Conservation (phyloP, 345 rosid species). For the Nasturtium officinale region DNA sequence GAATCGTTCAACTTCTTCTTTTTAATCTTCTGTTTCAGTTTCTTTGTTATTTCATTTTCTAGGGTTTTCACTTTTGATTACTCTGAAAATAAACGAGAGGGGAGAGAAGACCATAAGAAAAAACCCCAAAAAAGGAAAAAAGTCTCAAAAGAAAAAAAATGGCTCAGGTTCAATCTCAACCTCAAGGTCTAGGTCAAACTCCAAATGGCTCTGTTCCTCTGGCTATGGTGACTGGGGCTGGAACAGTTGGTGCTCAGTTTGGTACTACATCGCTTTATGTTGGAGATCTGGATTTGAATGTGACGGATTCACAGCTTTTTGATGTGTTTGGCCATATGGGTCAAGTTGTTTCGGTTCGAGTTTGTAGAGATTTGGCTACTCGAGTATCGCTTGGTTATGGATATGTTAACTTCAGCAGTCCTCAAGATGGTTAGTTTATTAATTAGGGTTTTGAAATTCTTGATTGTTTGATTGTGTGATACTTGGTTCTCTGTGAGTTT, state of each 20-base stretch:
- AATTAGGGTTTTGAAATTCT: slow-evolving; percentile 5
- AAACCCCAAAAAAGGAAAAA: slow-evolving; percentile 24
- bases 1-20: neutral
- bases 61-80: slow-evolving; percentile 37
- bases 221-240: slow-evolving; percentile 13
- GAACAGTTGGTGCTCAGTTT: slow-evolving; percentile 48
- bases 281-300: slow-evolving; percentile 81
- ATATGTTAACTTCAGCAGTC: slow-evolving; percentile 74
- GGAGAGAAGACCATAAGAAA: slow-evolving; percentile 59
- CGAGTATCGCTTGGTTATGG: slow-evolving; percentile 91
- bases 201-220: slow-evolving; percentile 37
- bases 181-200: slow-evolving; percentile 53
- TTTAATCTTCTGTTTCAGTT: neutral
- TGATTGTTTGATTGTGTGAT: too few relatives aligned
- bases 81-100: slow-evolving; percentile 58
- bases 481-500: neutral
- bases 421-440: slow-evolving; percentile 69
- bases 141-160: slow-evolving; percentile 39
- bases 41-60: slow-evolving; percentile 20
- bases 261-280: slow-evolving; percentile 86
- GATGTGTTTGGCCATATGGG: slow-evolving; percentile 85
- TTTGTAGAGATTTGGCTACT: slow-evolving; percentile 73
- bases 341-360: slow-evolving; percentile 80
- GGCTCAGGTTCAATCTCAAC: slow-evolving; percentile 60
- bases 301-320: slow-evolving; percentile 79